Evolutionary conservation across 106 monocot species (phyloP), one percentile per base, ranked within the genome.

Genomic region (Acorus gramineus): DNA sequence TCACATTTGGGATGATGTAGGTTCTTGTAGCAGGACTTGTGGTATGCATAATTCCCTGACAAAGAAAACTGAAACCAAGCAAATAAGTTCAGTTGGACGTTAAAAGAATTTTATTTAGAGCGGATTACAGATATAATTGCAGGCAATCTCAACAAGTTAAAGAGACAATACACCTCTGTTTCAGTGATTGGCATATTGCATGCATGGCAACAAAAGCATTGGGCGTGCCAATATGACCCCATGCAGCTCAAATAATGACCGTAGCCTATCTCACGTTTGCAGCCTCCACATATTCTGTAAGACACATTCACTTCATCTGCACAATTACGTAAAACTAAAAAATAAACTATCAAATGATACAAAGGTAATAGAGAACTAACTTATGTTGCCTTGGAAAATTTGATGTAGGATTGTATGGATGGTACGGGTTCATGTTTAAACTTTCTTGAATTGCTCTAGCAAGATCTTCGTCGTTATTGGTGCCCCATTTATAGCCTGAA

Each of bases 171-270:
- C 43, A 96, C 96, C 85, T 96, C 91, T 28, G 80, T 85, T 71
- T 96, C 96, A 60, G 73, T 71, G 54, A 96, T 96, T 59, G 76
- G 74, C 2, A 70, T 71, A 47, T 76, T 61, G 65, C 96, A 96
- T 9, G 76, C 70, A 68, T 67, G 67, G 6, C 96, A 96, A 10
- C 86, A 55, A 65, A 96, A 96, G 66, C 96, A 96, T 2, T 87
- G 90, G 2, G 87, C 87, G 46, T 96, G 96, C 96, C 96, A 96
- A 53, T 77, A 88, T 10, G 80, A 81, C 28, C 85, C 96, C 90
- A 91, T 83, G 74, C 91, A 90, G 65, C 96, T 91, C 56, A 91
- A 73, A 60, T 91, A 96, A 77, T 91, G 96, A 2, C 96, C 96
- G 61, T 81, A 82, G n/a, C 87, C 91, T 69, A 96, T 96, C 76